Conservation (phyloP, 371 early-diverging fungal species). For the Syncephalastrum sp. region DNA sequence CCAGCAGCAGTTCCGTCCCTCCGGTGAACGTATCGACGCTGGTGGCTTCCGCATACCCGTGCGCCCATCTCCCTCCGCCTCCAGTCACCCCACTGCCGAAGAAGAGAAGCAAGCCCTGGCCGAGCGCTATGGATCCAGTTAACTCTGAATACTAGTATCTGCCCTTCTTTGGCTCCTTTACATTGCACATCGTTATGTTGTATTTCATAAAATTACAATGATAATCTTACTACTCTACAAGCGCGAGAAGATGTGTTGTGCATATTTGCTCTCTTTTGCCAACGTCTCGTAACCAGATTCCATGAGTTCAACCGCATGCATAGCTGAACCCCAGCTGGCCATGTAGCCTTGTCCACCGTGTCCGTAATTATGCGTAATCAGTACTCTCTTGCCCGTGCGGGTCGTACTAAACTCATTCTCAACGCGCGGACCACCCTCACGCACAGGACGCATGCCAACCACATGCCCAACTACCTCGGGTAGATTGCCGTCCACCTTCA, state of each 20-base stretch:
- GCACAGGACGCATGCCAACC: conserved; percentile 64
- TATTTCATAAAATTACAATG: no score
- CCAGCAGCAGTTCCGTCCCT: conserved; percentile 34
- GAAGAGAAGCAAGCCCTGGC: conserved; percentile 22
- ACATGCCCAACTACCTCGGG: conserved; percentile 50
- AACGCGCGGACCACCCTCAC: conserved; percentile 62
- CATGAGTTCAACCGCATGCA: conserved; percentile 41
- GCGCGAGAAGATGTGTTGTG: no score
- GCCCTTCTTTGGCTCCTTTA: no score
- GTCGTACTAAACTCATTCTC: conserved; percentile 50
- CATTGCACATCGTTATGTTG: no score
- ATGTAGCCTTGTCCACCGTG: conserved; percentile 63
- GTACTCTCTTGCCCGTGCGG: conserved; percentile 27
- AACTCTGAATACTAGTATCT: neutral
- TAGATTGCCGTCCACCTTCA: conserved; percentile 24
- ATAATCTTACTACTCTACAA: no score
- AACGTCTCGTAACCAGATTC: conserved; percentile 18
- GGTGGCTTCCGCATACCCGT: conserved; percentile 44
- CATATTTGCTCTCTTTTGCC: no score
- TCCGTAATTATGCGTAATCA: conserved; percentile 71
- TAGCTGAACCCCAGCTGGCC: conserved; percentile 69
- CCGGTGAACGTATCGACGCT: conserved; percentile 25
- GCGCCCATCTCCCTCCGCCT: conserved; percentile 2
- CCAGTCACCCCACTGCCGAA: conserved; percentile 15
- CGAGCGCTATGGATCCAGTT: conserved; percentile 14